Evolutionary conservation across 805 yeast species (phyloP), one percentile per base, ranked within the genome.

Genomic region (Groenewaldozyma tartarivorans): DNA sequence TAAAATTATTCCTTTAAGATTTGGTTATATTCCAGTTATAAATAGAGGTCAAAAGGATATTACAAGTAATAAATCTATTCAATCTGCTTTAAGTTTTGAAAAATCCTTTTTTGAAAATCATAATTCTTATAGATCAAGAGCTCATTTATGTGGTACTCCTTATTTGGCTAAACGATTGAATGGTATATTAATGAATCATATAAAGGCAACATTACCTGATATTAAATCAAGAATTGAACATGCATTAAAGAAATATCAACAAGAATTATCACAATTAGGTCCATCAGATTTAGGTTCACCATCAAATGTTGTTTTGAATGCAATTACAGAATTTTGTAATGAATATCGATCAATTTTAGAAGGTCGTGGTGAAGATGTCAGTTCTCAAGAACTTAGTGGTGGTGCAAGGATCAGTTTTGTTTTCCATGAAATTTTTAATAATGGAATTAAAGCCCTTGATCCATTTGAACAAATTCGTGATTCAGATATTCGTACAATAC

Each of bases 131-230:
- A 75, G 86, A 52, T 81, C 92, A 24, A 92, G 90, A 60, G 90
- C 96, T 5, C 94, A 85, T 56, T 90, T 79, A 66, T 92, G 98
- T 64, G 98, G 98, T 62, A 92, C 98, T n/a, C 96, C 96, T 32
- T 92, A 81, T 62, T 70, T 92, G 58, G 96, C 97, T 39, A 83
- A 86, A 60, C 85, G 87, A 63, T 74, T 92, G 57, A 92, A 85
- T 63, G 77, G 81, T 33, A 85, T 92, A 52, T 72, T 92, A 53
- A 71, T 86, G 64, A 86, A 80, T 58, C 98, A 92, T 64, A 92
- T 92, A 62, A 79, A 82, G 61, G 77, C 80, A 41, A 81, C 87
- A 5, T 67, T 82, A 57, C 98, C 98, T 15, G 97, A 92, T 51
- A 92, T 92, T 54, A 92, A 87, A 64, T 74, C 82, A 62, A 79